Conservation (phyloP, 2,329 filamentous ascomycete species). For the Thelonectria rubi region DNA sequence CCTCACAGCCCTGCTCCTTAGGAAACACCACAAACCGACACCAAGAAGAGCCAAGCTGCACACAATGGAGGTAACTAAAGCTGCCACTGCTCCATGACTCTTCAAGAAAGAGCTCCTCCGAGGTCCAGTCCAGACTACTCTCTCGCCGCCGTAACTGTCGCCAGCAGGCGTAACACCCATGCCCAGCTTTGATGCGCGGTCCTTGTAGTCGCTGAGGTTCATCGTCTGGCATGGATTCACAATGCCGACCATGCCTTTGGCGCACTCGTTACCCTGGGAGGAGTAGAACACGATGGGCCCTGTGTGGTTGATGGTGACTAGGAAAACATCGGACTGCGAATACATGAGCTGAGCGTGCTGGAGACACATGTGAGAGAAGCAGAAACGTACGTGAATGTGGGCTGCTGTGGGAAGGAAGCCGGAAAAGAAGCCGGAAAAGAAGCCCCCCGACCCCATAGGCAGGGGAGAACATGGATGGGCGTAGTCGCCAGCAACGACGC, state of each 20-base stretch:
- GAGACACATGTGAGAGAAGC: not conserved
- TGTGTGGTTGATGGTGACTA: slow-evolving; percentile 45
- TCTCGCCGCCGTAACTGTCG: slow-evolving; percentile 43
- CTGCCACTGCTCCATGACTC: too few relatives aligned
- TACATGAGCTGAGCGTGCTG: slow-evolving; percentile 10
- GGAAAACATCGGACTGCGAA: slow-evolving; percentile 48
- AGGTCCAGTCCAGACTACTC: too few relatives aligned
- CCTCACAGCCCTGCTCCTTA: too few relatives aligned
- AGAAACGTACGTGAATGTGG: slow-evolving; percentile 44
- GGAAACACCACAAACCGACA: too few relatives aligned
- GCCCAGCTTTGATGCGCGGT: slow-evolving; percentile 41
- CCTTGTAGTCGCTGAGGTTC: slow-evolving; percentile 46
- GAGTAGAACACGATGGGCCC: slow-evolving; percentile 52
- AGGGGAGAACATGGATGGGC: slow-evolving; percentile 48
- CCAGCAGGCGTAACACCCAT: slow-evolving; percentile 41
- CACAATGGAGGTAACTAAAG: too few relatives aligned
- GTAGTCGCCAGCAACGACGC: slow-evolving; percentile 50
- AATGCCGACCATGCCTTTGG: slow-evolving; percentile 52
- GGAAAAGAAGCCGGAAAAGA: slow-evolving; percentile 51
- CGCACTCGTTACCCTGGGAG: slow-evolving; percentile 50
- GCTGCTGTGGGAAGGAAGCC: slow-evolving; percentile 45
- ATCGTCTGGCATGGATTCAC: slow-evolving; percentile 46
- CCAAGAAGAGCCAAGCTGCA: too few relatives aligned
- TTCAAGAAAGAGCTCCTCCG: too few relatives aligned
- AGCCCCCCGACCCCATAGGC: too few relatives aligned